Base-by-base conservation (phyloP, 1,284 basidiomycete genomes). In the Phlebopus sp. region DNA sequence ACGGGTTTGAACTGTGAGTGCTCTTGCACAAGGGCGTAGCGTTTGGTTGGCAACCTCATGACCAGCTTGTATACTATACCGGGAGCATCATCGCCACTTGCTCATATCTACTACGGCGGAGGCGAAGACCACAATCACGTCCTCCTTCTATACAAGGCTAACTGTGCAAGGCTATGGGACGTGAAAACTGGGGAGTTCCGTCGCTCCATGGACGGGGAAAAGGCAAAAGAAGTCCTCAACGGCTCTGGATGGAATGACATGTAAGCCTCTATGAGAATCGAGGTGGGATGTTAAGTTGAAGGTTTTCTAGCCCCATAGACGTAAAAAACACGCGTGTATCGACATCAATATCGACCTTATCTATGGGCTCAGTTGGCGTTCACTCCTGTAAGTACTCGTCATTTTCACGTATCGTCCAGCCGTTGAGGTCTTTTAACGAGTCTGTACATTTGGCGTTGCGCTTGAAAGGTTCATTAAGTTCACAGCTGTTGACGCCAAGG, bases 131-230 rank as follows among this genome's bases (percentile, higher is more conserved):
- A 62, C 17, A 77, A 88, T 47, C 85, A 91, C 54, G 68, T 98
- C 19, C 62, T 97, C 40, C 69, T 96, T 5, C 70, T 86, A 1
- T 98, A 97, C 62, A 74, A 75, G 2, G 85, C 91, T 54, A 81
- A 79, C 3, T 82, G 86, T 47, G 89, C 90, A 2, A 75, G 96
- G 25, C 69, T 95, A 1, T 99, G 96, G 93, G 90, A 97, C 62
- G 71, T 88, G n/a, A 79, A 82, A 50, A 87, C 85, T 0, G 79
- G 81, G 44, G 93, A 97, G 61, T 87, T 98, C 57, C 81, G 92
- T 72, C 74, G 94, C 34, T 90, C 92, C 0, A 90, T 92, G 72
- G 79, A 76, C 3, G 60, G 76, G 2, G 86, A 87, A 36, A 92
- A 90, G 58, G 90, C 86, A 0, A 77, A 82, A 43, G 90, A 92